phyloP scores from a whole-genome alignment of 1,284 basidiomycete genomes.

The Malassezia vespertilionis region DNA sequence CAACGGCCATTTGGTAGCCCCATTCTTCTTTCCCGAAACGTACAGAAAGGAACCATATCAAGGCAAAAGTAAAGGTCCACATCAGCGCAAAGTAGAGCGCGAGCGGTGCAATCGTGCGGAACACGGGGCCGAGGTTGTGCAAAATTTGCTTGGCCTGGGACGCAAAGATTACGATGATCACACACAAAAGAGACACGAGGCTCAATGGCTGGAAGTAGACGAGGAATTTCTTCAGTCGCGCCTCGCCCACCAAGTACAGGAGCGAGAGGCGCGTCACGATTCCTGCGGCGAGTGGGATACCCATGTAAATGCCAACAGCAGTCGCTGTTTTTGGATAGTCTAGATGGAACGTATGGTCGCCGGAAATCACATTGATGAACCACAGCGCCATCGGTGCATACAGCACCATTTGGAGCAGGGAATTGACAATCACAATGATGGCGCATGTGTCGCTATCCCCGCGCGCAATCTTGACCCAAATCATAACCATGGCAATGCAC shows the following conservation, averaged over 20 bases:
- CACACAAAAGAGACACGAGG: slow-evolving; percentile 54
- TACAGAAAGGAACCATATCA: slow-evolving; percentile 48
- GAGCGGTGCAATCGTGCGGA: slow-evolving; percentile 59
- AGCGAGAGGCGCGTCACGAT: slow-evolving; percentile 59
- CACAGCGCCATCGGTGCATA: slow-evolving; percentile 66
- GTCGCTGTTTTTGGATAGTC: slow-evolving; percentile 60
- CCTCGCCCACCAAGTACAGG: slow-evolving; percentile 51
- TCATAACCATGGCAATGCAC: slow-evolving; percentile 46
- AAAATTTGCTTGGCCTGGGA: slow-evolving; percentile 52
- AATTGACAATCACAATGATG: slow-evolving; percentile 55
- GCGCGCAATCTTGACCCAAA: slow-evolving; percentile 60
- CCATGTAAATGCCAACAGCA: slow-evolving; percentile 42
- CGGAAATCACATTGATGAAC: slow-evolving; percentile 61
- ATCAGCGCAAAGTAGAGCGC: slow-evolving; percentile 63
- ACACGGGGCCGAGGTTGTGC: slow-evolving; percentile 29
- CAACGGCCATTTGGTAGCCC: slow-evolving; percentile 47
- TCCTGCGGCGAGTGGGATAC: slow-evolving; percentile 61
- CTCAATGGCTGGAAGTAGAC: slow-evolving; percentile 62
- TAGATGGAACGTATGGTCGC: slow-evolving; percentile 51
- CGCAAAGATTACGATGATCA: slow-evolving; percentile 66
- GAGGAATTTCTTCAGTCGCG: slow-evolving; percentile 57
- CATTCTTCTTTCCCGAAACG: slow-evolving; percentile 32
- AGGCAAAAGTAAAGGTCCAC: slow-evolving; percentile 59
- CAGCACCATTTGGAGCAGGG: slow-evolving; percentile 61
- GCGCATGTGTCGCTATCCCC: slow-evolving; percentile 70